Conservation (phyloP, 768 basidiomycete genomes). For the Rhodocollybia butyracea region DNA sequence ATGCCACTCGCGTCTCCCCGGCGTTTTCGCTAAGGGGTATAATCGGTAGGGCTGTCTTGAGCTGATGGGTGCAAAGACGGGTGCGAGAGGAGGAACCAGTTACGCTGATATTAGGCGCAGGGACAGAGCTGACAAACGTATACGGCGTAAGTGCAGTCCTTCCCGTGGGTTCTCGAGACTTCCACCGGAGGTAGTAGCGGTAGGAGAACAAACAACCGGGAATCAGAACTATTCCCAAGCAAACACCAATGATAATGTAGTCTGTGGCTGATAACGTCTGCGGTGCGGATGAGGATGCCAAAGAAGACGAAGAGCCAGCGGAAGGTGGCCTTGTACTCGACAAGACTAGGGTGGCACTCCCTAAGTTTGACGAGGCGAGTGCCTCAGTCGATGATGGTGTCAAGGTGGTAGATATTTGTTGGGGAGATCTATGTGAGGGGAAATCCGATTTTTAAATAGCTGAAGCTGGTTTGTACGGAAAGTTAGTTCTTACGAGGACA, state of each 20-base stretch:
- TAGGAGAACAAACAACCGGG: not conserved
- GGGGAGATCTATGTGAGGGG: too few species aligned
- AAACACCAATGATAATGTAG: not conserved
- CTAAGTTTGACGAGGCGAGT: too few species aligned
- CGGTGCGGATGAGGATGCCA: not conserved
- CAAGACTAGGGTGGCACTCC: not conserved
- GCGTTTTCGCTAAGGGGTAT: not conserved
- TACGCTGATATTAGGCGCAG: too few species aligned
- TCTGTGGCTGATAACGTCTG: not conserved
- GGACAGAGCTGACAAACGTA: too few species aligned
- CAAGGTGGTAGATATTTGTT: too few species aligned
- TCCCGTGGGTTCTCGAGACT: not conserved
- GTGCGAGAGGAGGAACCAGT: not conserved
- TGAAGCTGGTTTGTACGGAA: too few species aligned
- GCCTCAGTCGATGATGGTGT: too few species aligned
- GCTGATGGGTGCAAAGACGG: too few species aligned
- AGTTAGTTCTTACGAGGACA: too few species aligned
- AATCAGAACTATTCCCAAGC: not conserved
- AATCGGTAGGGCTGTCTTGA: not conserved
- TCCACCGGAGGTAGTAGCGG: not conserved
- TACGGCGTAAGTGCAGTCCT: too few species aligned
- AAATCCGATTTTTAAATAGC: too few species aligned
- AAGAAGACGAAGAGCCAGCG: not conserved
- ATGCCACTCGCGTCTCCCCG: not conserved
- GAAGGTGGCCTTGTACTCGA: not conserved